These are phyloP conservation scores for Ilyonectria robusta DNA, from an alignment of 2,329 filamentous ascomycete species.

Conservation along the genomic window DNA sequence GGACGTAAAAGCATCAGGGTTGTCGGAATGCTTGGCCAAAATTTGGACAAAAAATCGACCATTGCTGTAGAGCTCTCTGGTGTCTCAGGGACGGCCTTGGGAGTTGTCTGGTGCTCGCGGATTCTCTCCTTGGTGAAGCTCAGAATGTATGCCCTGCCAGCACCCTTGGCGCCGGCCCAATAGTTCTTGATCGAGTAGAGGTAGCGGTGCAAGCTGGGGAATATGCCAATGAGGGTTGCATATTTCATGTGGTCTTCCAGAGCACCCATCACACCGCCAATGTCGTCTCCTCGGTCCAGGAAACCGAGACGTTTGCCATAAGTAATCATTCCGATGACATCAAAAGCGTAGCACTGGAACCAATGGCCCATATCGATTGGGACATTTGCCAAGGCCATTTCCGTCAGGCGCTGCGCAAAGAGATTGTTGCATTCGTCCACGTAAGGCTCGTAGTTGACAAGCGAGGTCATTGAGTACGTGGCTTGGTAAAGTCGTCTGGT, in stretches of 20 bases:
- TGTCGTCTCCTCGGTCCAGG: conserved; percentile 53
- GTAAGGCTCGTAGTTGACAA: conserved; percentile 53
- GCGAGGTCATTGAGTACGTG: conserved; percentile 51
- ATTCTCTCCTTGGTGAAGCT: conserved; percentile 36
- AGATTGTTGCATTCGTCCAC: conserved; percentile 51
- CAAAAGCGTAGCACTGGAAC: conserved; percentile 58
- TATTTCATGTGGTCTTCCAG: conserved; percentile 47
- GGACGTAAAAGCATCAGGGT: conserved; percentile 32
- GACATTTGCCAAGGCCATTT: conserved; percentile 38
- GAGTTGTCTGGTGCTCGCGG: conserved; percentile 28
- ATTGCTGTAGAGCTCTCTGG: conserved; percentile 18
- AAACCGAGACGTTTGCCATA: conserved; percentile 54
- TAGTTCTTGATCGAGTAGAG: conserved; percentile 41
- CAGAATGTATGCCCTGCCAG: conserved; percentile 33
- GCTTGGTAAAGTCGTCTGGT: conserved; percentile 48
- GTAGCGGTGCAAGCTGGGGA: conserved; percentile 31
- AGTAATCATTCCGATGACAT: conserved; percentile 56
- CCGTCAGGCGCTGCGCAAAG: conserved; percentile 46
- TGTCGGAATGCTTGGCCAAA: conserved; percentile 36
- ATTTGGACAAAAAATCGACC: conserved; percentile 43
- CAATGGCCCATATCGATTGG: conserved; percentile 52
- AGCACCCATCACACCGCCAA: conserved; percentile 45
- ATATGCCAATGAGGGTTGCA: conserved; percentile 44
- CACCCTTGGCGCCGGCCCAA: conserved; percentile 36
- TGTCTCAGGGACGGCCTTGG: conserved; percentile 24